Evolutionary conservation across 2,329 filamentous ascomycete species (phyloP).

Genomic region (Pestalotiopsis sp.): DNA sequence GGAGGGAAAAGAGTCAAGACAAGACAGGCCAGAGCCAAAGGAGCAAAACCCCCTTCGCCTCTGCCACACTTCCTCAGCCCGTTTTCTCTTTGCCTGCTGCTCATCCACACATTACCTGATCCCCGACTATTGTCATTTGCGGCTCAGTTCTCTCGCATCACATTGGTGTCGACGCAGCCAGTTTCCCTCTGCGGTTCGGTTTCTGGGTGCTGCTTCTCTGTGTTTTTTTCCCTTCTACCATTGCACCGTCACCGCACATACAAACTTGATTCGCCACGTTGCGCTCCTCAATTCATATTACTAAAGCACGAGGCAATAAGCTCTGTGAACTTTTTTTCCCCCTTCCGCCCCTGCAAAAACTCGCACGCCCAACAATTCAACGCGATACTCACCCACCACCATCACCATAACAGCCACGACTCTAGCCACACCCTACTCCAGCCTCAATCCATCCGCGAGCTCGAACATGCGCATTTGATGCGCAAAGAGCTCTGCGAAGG

Average conservation of each 20-base stretch:
- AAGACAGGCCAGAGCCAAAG: neutral
- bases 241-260: neutral
- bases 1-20: neutral
- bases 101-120: slow-evolving; percentile 6
- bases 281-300: slow-evolving; percentile 3
- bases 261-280: slow-evolving; percentile 3
- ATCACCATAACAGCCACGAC: slow-evolving; percentile 34
- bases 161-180: slow-evolving; percentile 1
- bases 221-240: neutral
- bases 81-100: slow-evolving; percentile 6
- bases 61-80: slow-evolving; percentile 8
- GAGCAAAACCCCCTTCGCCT: slow-evolving; percentile 6
- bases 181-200: neutral
- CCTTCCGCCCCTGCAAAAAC: neutral
- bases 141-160: slow-evolving; percentile 8
- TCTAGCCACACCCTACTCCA: slow-evolving; percentile 35
- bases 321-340: neutral
- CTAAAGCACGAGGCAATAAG: neutral
- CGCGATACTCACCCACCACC: slow-evolving; percentile 28
- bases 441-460: slow-evolving; percentile 28
- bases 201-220: neutral
- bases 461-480: slow-evolving; percentile 35
- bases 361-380: neutral
- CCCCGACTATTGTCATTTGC: slow-evolving; percentile 3
- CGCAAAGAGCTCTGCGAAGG: slow-evolving; percentile 26